A percentile compares a stretch with the other conserved stretches of the same genome.
Conservation (phyloP, 371 early-diverging fungal species). For the Mortierella sp. region DNA sequence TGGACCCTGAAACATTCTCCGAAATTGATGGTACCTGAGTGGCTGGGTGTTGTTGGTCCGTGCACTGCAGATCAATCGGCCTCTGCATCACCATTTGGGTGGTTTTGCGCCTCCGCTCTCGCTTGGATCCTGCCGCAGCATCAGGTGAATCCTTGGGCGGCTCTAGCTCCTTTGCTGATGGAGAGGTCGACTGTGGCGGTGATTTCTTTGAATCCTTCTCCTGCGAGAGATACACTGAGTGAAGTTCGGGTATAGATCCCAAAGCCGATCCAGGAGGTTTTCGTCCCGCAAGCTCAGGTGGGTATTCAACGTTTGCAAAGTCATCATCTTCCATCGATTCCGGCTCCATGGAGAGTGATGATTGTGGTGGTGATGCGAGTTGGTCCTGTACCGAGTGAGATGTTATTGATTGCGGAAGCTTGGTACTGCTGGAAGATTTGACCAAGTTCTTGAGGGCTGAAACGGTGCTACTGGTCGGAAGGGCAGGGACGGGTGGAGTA, state of each 20-base stretch:
- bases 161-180: background rate
- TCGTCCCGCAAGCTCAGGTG: background rate
- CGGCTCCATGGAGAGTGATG: constrained; percentile 4
- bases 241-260: constrained; percentile 7
- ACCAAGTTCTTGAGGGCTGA: constrained; percentile 30
- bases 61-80: background rate
- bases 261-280: background rate
- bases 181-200: background rate
- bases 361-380: background rate
- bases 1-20: background rate
- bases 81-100: background rate
- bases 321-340: constrained; percentile 8
- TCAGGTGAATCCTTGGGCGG: background rate
- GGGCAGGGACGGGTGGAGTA: background rate
- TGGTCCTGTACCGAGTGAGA: background rate
- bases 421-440: background rate
- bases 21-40: background rate
- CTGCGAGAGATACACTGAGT: background rate
- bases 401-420: background rate
- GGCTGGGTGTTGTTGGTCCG: constrained; percentile 7
- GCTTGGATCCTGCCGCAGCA: background rate
- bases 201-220: background rate
- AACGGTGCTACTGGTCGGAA: constrained; percentile 2
- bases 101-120: constrained; percentile 17
- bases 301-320: constrained; percentile 3